These are phyloP conservation scores for Thuja plicata DNA, from an alignment of 83 land plant genomes.

Conservation along the genomic window DNA sequence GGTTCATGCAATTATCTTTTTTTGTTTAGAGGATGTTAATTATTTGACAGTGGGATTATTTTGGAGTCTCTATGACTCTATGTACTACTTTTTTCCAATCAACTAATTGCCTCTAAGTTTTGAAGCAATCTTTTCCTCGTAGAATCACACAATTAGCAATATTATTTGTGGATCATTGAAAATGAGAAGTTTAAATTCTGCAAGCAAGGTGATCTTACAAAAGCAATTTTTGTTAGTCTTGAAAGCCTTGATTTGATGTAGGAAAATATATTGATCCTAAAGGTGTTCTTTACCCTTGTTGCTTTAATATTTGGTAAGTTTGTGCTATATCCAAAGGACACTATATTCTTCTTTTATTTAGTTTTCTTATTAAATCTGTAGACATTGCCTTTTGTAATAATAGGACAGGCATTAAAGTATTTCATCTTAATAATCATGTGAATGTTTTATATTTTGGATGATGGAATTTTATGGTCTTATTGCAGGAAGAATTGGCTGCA, in stretches of 20 bases:
- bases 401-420: background rate
- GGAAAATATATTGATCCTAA: background rate
- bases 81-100: background rate
- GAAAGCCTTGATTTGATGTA: background rate
- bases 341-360: background rate
- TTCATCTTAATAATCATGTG: background rate
- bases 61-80: background rate
- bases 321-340: background rate
- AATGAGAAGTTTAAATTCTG: background rate
- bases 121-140: background rate
- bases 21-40: background rate
- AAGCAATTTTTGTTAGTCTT: background rate
- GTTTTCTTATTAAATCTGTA: background rate
- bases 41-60: background rate
- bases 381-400: background rate
- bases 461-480: constrained; percentile 3
- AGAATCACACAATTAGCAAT: background rate
- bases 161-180: background rate
- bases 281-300: background rate
- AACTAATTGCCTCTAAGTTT: background rate
- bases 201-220: background rate
- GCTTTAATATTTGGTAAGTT: background rate
- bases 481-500: constrained; percentile 60
- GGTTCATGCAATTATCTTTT: background rate
- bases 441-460: background rate